phyloP scores from a whole-genome alignment of 768 basidiomycete genomes.

The Lactarius quietus region DNA sequence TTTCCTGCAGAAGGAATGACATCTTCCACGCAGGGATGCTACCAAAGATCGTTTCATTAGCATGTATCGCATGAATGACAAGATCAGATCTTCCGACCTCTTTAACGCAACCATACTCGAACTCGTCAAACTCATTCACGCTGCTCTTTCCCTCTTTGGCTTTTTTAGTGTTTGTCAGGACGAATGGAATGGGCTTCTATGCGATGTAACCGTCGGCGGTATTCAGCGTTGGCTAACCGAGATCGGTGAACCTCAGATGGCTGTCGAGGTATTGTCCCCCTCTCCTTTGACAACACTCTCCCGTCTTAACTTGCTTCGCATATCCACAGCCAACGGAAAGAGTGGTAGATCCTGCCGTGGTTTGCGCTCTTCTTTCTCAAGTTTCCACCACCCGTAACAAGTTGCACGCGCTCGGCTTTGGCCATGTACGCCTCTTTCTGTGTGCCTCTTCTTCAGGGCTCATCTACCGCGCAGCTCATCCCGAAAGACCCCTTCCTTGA shows the following conservation, averaged over 20 bases:
- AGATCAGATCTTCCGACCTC: constrained; percentile 31
- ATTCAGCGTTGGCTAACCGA: constrained; percentile 64
- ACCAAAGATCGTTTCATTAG: constrained; percentile 79
- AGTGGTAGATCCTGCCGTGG: constrained; percentile 66
- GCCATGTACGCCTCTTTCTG: constrained; percentile 34
- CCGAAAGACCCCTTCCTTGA: constrained; percentile 81
- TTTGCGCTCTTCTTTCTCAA: constrained; percentile 67
- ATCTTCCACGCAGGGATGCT: constrained; percentile 49
- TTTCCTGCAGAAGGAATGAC: not conserved
- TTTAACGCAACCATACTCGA: constrained; percentile 71
- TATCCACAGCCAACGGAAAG: constrained; percentile 58
- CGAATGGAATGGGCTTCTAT: constrained; percentile 62
- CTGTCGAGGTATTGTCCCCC: constrained; percentile 49
- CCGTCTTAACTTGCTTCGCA: not conserved
- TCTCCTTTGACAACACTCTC: not conserved
- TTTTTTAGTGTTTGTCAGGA: constrained; percentile 45
- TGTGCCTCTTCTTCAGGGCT: not conserved
- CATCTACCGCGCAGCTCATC: constrained; percentile 33
- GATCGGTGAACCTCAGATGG: constrained; percentile 58
- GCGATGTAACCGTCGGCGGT: constrained; percentile 71
- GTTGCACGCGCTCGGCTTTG: constrained; percentile 53
- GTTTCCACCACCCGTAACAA: constrained; percentile 68
- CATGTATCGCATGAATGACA: constrained; percentile 59
- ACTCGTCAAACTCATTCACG: constrained; percentile 71
- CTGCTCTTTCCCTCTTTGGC: constrained; percentile 67